Evolutionary conservation across 2,329 filamentous ascomycete species (phyloP), one percentile per base, ranked within the genome.

Genomic region (Epichloe coenophiala): DNA sequence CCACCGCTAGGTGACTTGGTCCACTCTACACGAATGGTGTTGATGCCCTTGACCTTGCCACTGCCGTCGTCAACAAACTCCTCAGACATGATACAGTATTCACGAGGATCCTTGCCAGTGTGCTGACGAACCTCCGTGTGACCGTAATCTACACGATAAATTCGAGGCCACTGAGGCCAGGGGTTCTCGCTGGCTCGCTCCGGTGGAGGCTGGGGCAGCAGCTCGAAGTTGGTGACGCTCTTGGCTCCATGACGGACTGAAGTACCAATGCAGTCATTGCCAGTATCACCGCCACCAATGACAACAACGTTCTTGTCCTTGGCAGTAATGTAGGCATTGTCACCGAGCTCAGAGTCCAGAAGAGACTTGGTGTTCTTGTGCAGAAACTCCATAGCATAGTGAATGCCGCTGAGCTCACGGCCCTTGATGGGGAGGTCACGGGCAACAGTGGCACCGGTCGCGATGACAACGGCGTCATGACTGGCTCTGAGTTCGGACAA

Each of bases 81-180:
- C 73, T 94, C 91, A 17, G 89, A 95, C 88, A 96, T 95, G 71
- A 97, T 89, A 73, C 90, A 96, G 76, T 86, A 97, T 72, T 96
- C 91, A 60, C 91, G 88, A 52, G 91, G 91, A 62, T 96, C 91
- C 66, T 90, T 90, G 70, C 91, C 91, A 74, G 90, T 91, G 74
- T 96, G 90, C 59, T 91, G 89, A 68, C 91, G 89, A 61, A 96
- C 91, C 70, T 97, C 91, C 15, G 84, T 85, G 75, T 97, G 91
- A 51, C 91, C 91, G 63, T 97, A 97, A 71, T 97, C 91, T n/a
- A 96, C 87, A 60, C 91, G 89, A 78, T 95, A 96, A 66, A 96
- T 90, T 62, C 90, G 87, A 52, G 91, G 91, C 90, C 91, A 97
- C 71, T 96, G 91, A 9, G 91, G 91, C 91, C 91, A 97, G 55